Conservation (phyloP, 768 basidiomycete genomes). For the Suillus hirtellus region DNA sequence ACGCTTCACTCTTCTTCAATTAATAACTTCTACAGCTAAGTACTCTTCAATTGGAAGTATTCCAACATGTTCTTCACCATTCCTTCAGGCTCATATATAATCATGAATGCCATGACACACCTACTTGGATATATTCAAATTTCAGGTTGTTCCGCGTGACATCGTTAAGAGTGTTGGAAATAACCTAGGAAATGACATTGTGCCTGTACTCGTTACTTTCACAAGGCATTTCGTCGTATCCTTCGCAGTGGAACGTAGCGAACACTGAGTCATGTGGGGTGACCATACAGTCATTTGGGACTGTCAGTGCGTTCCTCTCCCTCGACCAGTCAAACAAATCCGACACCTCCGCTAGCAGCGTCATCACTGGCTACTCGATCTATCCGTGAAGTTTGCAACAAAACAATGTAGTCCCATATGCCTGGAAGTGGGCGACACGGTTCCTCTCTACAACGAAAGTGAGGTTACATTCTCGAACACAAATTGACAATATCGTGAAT, state of each 20-base stretch:
- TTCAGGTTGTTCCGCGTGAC: not conserved
- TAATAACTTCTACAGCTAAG: no score
- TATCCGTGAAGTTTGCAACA: slow-evolving; percentile 9
- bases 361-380: slow-evolving; percentile 8
- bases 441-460: not conserved
- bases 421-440: slow-evolving; percentile 10
- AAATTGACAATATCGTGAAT: slow-evolving; percentile 10
- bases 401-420: slow-evolving; percentile 3
- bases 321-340: not conserved
- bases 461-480: not conserved
- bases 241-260: slow-evolving; percentile 13
- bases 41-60: no score
- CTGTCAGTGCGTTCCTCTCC: slow-evolving; percentile 8
- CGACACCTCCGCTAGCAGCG: not conserved
- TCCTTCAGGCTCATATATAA: slow-evolving; percentile 14
- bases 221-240: not conserved
- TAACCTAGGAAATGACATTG: slow-evolving; percentile 13
- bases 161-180: slow-evolving; percentile 17
- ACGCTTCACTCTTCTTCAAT: no score
- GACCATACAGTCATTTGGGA: slow-evolving; percentile 14
- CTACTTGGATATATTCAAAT: slow-evolving; percentile 13
- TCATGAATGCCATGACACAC: slow-evolving; percentile 16
- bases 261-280: slow-evolving; percentile 7
- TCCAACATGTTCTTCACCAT: not conserved
- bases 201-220: not conserved